Conservation (phyloP, 306 rosid species). For the Biancaea sappan region DNA sequence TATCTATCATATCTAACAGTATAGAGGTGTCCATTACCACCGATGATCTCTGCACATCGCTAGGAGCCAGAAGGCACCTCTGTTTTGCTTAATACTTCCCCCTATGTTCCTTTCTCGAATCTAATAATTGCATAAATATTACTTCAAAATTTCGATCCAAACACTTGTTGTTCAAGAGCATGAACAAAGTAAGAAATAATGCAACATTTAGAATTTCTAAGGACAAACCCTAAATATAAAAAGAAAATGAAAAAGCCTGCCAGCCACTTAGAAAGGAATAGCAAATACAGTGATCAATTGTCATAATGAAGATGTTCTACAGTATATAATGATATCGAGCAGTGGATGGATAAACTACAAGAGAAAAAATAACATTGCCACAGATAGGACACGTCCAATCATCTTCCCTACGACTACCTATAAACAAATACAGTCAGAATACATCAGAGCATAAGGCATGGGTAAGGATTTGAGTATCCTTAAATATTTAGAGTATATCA, state of each 20-base stretch:
- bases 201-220: background rate
- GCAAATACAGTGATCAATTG: background rate
- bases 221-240: background rate
- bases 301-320: background rate
- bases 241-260: background rate
- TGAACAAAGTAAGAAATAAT: background rate
- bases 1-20: background rate
- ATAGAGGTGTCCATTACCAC: background rate
- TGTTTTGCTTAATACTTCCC: background rate
- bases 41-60: background rate
- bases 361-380: constrained; percentile 83
- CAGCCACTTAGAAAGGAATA: background rate
- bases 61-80: constrained; percentile 6
- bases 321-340: background rate
- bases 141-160: background rate
- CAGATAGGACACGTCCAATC: constrained; percentile 99
- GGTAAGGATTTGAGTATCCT: background rate
- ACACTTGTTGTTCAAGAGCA: background rate
- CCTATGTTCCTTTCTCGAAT: background rate
- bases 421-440: constrained; percentile 33
- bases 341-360: background rate
- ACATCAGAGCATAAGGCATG: background rate
- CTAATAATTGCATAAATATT: background rate
- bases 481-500: background rate
- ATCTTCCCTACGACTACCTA: constrained; percentile 98